Conservation (phyloP, 371 early-diverging fungal genomes). For the Umbelopsis sp. region DNA sequence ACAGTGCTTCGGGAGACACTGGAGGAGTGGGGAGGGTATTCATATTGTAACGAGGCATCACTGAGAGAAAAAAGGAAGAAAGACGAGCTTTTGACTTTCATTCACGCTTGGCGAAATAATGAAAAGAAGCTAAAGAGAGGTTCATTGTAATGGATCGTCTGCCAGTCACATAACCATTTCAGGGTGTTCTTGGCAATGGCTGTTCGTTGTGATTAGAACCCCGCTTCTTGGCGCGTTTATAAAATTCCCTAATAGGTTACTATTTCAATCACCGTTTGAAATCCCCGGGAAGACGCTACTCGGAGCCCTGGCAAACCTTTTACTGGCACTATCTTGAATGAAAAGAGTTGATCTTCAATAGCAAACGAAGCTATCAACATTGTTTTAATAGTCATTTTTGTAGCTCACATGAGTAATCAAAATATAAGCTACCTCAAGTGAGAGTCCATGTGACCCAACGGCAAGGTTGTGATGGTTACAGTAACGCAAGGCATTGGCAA, state of each 20-base stretch:
- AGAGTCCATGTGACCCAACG: too few relatives aligned
- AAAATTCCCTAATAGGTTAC: neutral
- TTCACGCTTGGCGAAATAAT: constrained; percentile 13
- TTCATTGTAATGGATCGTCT: constrained; percentile 16
- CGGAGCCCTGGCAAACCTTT: too few relatives aligned
- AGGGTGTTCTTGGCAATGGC: constrained; percentile 11
- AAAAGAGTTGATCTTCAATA: too few relatives aligned
- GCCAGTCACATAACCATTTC: constrained; percentile 14
- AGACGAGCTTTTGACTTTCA: neutral
- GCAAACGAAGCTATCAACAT: too few relatives aligned
- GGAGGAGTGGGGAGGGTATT: constrained; percentile 17
- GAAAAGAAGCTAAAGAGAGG: neutral
- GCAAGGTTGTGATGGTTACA: too few relatives aligned
- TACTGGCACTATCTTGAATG: too few relatives aligned
- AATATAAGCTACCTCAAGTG: too few relatives aligned
- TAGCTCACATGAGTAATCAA: too few relatives aligned
- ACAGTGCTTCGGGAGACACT: neutral
- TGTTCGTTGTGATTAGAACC: neutral
- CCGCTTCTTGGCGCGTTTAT: constrained; percentile 12
- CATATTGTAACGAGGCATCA: neutral
- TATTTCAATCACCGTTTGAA: neutral
- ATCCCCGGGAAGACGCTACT: neutral
- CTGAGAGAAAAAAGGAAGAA: neutral
- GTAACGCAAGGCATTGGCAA: too few relatives aligned
- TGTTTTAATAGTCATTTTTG: too few relatives aligned